Evolutionary conservation across 177 flowering plant species (phyloP).

Genomic region (Vitis hybrid): DNA sequence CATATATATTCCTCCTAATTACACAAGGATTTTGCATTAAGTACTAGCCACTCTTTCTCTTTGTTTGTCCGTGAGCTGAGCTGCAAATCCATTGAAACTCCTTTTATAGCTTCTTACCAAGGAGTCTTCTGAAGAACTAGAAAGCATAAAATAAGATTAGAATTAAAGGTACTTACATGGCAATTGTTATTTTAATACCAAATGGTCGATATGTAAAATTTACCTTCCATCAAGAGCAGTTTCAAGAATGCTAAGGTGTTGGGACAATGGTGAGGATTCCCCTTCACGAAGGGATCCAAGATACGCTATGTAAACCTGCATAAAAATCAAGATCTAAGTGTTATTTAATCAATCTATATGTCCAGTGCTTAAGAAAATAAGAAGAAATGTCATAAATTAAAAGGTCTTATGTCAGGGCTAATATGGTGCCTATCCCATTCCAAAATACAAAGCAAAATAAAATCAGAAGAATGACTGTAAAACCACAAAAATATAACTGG

Average conservation of each 20-base stretch:
- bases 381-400: too few species aligned
- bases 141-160: not conserved
- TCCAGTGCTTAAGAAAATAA: not conserved
- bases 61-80: slow-evolving; percentile 35
- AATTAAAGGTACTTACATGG: too few species aligned
- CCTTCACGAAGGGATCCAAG: slow-evolving; percentile 24
- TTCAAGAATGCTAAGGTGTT: slow-evolving; percentile 23
- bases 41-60: slow-evolving; percentile 22
- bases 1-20: too few species aligned
- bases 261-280: slow-evolving; percentile 9
- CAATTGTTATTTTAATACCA: too few species aligned
- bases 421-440: too few species aligned
- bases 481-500: not conserved
- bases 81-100: slow-evolving; percentile 53
- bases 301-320: slow-evolving; percentile 24
- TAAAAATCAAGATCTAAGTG: not conserved
- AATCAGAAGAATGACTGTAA: too few species aligned
- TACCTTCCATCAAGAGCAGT: slow-evolving; percentile 24
- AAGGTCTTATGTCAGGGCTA: too few species aligned
- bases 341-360: not conserved
- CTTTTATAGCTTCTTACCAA: slow-evolving; percentile 35
- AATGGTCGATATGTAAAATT: not conserved
- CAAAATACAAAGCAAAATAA: not conserved
- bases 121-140: slow-evolving; percentile 4
- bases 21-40: not conserved